Evolutionary conservation across 2,329 filamentous ascomycete species (phyloP).

Genomic region (Epichloe gansuensis): DNA sequence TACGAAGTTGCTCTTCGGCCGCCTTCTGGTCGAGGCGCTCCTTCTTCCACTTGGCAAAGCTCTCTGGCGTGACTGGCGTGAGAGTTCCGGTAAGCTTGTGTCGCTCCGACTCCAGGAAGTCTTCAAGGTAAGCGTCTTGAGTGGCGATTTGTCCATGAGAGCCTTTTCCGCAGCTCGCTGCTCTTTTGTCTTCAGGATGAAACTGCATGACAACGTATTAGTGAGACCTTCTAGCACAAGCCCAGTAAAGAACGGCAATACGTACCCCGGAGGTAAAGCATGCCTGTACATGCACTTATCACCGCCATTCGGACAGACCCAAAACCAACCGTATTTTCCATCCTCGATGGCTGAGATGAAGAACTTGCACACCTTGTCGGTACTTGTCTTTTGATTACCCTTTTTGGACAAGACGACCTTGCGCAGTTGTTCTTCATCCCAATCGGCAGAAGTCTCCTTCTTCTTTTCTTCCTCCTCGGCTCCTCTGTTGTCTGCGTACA

Average conservation of each 20-base stretch:
- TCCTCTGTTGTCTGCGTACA: slow-evolving; percentile 76
- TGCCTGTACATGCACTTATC: slow-evolving; percentile 99
- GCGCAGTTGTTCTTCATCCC: slow-evolving; percentile 93
- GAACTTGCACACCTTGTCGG: slow-evolving; percentile 98
- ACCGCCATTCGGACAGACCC: slow-evolving; percentile 90
- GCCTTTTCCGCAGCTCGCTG: slow-evolving; percentile 93
- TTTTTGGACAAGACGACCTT: slow-evolving; percentile 92
- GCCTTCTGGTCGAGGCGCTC: slow-evolving; percentile 90
- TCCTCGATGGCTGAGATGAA: slow-evolving; percentile 97
- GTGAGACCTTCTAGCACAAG: slow-evolving; percentile 12
- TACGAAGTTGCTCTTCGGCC: slow-evolving; percentile 79
- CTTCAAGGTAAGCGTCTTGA: slow-evolving; percentile 89
- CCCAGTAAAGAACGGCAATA: slow-evolving; percentile 13
- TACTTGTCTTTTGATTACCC: slow-evolving; percentile 88
- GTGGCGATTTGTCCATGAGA: slow-evolving; percentile 84
- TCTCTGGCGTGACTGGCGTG: slow-evolving; percentile 86
- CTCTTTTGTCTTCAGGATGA: slow-evolving; percentile 95
- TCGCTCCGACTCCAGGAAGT: slow-evolving; percentile 91
- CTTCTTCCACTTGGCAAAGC: slow-evolving; percentile 95
- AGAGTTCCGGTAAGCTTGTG: slow-evolving; percentile 87
- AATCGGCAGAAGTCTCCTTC: slow-evolving; percentile 91
- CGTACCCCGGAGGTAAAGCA: slow-evolving; percentile 84
- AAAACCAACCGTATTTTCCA: slow-evolving; percentile 99
- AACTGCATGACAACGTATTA: slow-evolving; percentile 39
- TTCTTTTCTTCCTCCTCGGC: slow-evolving; percentile 60